Evolutionary conservation across 179 eudicot genomes (phyloP).

Genomic region (Heliamphora pulchella): DNA sequence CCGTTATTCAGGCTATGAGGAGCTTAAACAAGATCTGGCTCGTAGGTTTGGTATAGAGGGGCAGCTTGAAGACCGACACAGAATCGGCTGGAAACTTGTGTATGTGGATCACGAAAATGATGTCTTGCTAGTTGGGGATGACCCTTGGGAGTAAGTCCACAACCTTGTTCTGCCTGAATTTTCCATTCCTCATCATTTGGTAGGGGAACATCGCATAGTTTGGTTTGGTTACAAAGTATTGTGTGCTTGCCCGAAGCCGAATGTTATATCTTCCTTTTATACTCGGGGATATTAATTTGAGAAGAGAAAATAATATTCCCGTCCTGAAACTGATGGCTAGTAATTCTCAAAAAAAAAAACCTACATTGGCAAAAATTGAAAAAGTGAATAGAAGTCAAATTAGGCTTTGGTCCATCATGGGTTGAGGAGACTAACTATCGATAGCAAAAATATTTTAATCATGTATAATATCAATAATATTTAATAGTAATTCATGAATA

Average conservation of each 20-base stretch:
- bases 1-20: constrained; percentile 84
- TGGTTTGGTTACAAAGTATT: neutral
- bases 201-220: no score
- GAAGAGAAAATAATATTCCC: no score
- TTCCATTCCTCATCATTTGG: neutral
- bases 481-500: no score
- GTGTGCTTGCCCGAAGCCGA: neutral
- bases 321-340: neutral
- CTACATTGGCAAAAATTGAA: no score
- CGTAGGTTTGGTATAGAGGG: constrained; percentile 97
- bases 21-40: constrained; percentile 88
- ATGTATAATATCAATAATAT: no score
- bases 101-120: constrained; percentile 92
- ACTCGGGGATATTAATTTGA: neutral
- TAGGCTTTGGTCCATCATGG: neutral
- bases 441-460: no score
- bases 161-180: neutral
- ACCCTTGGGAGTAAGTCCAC: constrained; percentile 96
- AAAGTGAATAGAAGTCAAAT: neutral
- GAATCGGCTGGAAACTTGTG: constrained; percentile 95
- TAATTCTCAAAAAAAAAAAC: neutral
- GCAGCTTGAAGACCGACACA: constrained; percentile 81
- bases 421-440: neutral
- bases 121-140: constrained; percentile 92
- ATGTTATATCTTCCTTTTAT: neutral